Evolutionary conservation across 2,329 filamentous ascomycete species (phyloP).

Genomic region (Fusarium chaquense): DNA sequence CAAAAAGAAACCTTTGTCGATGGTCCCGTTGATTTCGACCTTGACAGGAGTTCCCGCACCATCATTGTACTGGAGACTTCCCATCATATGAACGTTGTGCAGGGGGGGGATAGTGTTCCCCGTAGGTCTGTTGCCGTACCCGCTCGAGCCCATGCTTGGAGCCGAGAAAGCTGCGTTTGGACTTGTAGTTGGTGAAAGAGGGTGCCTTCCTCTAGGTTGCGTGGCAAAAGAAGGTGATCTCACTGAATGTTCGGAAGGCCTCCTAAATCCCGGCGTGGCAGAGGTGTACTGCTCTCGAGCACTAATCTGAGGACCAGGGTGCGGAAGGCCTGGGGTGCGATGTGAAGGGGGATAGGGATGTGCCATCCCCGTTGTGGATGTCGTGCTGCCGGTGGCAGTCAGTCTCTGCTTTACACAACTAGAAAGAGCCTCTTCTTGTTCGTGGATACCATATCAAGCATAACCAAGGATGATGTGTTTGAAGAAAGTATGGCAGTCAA

Average conservation of each 20-base stretch:
- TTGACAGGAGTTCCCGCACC: constrained; percentile 65
- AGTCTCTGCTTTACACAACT: constrained; percentile 33
- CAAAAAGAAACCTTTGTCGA: constrained; percentile 91
- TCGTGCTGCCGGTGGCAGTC: constrained; percentile 56
- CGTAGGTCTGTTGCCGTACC: constrained; percentile 51
- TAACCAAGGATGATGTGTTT: constrained; percentile 7
- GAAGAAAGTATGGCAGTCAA: not conserved
- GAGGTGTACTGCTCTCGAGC: constrained; percentile 67
- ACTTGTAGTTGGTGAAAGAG: constrained; percentile 66
- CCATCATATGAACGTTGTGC: constrained; percentile 62
- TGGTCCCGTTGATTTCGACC: constrained; percentile 80
- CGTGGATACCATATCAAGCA: constrained; percentile 12
- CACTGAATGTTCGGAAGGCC: constrained; percentile 61
- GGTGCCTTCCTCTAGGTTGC: constrained; percentile 61
- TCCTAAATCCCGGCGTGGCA: constrained; percentile 64
- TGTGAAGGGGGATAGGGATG: constrained; percentile 61
- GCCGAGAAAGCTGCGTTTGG: constrained; percentile 60
- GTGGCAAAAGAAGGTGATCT: constrained; percentile 65
- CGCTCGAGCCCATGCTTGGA: constrained; percentile 63
- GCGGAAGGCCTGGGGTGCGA: constrained; percentile 64
- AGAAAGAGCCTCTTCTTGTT: constrained; percentile 11
- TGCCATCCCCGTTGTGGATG: constrained; percentile 67
- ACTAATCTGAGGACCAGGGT: constrained; percentile 62
- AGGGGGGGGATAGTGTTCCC: constrained; percentile 65
- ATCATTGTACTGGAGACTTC: constrained; percentile 72